Evolutionary conservation across 768 basidiomycete species (phyloP), one percentile per base, ranked within the genome.

Genomic region (Tulasnella sp.): DNA sequence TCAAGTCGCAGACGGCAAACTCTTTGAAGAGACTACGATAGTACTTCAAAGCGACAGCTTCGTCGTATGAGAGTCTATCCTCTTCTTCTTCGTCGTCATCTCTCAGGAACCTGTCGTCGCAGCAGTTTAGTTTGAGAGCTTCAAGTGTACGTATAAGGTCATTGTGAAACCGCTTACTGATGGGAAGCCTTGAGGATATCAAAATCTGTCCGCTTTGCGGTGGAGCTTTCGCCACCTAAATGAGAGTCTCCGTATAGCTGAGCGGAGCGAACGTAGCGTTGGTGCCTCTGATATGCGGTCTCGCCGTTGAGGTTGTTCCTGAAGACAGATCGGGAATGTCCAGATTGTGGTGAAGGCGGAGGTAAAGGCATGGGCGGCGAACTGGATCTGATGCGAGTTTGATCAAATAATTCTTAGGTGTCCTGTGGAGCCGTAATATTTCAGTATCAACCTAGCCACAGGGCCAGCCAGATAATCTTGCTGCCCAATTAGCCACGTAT

Each of bases 1-100:
- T 98, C 77, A 98, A 85, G 83, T 98, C 94, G 81, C 93, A 95
- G 29, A 96, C 85, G 0, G 93, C 94, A 80, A 91, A 99, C 83
- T 99, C 96, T 78, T 94, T 91, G 82, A 94, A 97, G 3, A 99
- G 88, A 79, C 84, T 92, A 15, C 87, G 85, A 80, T 99, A 96
- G 84, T 96, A 98, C 80, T 96, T 96, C 78, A 87, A 85, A 0
- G 97, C 96, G 36, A 99, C 85, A 77, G 89, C 86, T 68, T 96
- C 93, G 80, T 96, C 90, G 93, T 95, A 99, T 0, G 89, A 84
- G 8, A 82, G 80, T 1, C 83, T 80, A 15, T 83, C 82, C 2
- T 81, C 79, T 42, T 68, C 74, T 36, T 80, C 76, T 42, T 86
- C 84, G 22, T 80, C 76, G 49, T 87, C 84, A 34, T 91, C 90